A percentile compares a stretch with the other conserved stretches of the same genome.
Conservation (phyloP, 2,329 filamentous ascomycete species). For the Penicillium sp. region DNA sequence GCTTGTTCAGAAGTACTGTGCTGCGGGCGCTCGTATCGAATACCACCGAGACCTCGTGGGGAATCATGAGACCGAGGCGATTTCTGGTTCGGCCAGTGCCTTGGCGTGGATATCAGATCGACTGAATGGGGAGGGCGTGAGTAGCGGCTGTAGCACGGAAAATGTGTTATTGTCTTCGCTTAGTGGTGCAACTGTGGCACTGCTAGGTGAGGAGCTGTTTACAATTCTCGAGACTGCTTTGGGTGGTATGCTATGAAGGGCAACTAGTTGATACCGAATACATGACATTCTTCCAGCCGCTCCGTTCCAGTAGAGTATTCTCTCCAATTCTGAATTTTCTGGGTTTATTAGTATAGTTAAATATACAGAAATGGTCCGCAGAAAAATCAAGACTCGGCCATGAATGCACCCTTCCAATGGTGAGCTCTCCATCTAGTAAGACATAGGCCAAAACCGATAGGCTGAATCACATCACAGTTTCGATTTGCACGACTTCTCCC, state of each 20-base stretch:
- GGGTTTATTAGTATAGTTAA: not conserved
- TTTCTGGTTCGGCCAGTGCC: constrained; percentile 16
- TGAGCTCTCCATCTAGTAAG: not conserved
- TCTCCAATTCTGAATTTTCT: not conserved
- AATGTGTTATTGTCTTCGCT: constrained; percentile 10
- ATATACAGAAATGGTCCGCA: not conserved
- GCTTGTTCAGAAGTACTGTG: constrained; percentile 28
- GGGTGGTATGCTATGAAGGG: constrained; percentile 3
- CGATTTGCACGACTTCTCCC: constrained; percentile 46
- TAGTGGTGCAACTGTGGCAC: not conserved
- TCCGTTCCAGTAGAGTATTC: not conserved
- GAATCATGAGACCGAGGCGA: constrained; percentile 22
- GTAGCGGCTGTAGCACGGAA: constrained; percentile 1
- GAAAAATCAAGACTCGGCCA: not conserved
- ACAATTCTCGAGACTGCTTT: constrained; percentile 2
- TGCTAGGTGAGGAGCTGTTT: constrained; percentile 8
- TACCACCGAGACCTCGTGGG: constrained; percentile 32
- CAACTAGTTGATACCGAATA: not conserved
- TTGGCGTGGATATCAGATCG: constrained; percentile 12
- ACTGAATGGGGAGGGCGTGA: constrained; percentile 2
- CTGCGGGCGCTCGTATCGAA: constrained; percentile 19
- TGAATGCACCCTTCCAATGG: not conserved
- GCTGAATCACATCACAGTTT: constrained; percentile 27
- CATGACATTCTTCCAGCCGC: not conserved
- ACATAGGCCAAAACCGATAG: not conserved